These are phyloP conservation scores for Microthlaspi erraticum DNA, from an alignment of 345 rosid species.

Conservation along the genomic window DNA sequence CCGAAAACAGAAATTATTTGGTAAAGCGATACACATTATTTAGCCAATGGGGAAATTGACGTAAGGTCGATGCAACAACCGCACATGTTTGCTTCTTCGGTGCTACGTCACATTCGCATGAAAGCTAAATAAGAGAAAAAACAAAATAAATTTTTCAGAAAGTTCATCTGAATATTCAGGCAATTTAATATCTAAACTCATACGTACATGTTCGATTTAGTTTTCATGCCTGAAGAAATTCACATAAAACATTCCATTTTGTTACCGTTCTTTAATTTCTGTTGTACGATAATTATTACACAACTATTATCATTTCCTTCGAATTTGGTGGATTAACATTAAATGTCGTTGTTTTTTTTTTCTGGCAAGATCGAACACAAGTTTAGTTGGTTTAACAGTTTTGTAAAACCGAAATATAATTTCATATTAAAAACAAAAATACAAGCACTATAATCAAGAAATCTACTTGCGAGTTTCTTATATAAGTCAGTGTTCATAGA, in stretches of 20 bases:
- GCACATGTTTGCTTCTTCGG: constrained; percentile 27
- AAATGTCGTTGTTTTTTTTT: too few species aligned
- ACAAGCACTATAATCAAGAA: too few species aligned
- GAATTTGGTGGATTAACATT: background rate
- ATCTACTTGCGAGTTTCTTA: too few species aligned
- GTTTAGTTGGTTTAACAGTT: too few species aligned
- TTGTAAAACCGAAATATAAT: too few species aligned
- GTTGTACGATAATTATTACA: background rate
- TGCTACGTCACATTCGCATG: constrained; percentile 29
- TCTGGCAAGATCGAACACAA: too few species aligned
- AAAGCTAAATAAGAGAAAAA: background rate
- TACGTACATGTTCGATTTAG: background rate
- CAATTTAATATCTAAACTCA: constrained; percentile 5
- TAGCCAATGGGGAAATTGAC: constrained; percentile 9
- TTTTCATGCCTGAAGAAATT: constrained; percentile 19
- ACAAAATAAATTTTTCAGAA: background rate
- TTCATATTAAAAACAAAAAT: too few species aligned
- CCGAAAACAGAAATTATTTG: background rate
- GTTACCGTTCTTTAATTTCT: background rate
- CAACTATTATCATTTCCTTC: background rate
- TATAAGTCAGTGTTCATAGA: too few species aligned
- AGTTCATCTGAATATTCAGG: constrained; percentile 24
- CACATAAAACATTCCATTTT: background rate
- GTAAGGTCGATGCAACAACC: constrained; percentile 36
- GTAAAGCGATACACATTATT: background rate